phyloP scores from a whole-genome alignment of 2,329 filamentous ascomycete species.

The Bipolaris oryzae region DNA sequence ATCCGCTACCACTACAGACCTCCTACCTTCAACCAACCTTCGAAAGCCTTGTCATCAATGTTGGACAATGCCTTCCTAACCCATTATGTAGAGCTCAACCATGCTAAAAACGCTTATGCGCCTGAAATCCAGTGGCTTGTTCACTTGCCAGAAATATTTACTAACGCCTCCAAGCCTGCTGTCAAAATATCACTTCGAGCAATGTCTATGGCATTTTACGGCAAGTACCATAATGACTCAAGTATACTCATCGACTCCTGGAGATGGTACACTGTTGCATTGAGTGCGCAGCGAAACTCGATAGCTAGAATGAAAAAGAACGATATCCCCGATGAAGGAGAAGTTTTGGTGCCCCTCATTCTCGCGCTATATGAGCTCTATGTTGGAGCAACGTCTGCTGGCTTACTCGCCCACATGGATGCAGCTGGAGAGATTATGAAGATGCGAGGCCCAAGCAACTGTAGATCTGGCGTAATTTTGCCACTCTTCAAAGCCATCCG shows the following conservation, averaged over 20 bases:
- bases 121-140: slow-evolving; percentile 37
- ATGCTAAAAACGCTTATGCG: slow-evolving; percentile 21
- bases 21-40: slow-evolving; percentile 35
- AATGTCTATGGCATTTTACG: slow-evolving; percentile 43
- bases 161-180: slow-evolving; percentile 29
- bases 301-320: slow-evolving; percentile 22
- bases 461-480: slow-evolving; percentile 29
- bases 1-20: slow-evolving; percentile 34
- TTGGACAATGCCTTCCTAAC: slow-evolving; percentile 38
- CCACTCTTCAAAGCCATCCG: slow-evolving; percentile 40
- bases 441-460: slow-evolving; percentile 39
- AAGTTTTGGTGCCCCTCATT: slow-evolving; percentile 39
- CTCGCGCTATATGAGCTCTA: slow-evolving; percentile 41
- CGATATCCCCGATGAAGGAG: slow-evolving; percentile 36
- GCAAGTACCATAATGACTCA: slow-evolving; percentile 36
- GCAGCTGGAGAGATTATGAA: slow-evolving; percentile 39
- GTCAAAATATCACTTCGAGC: slow-evolving; percentile 40
- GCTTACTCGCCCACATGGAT: slow-evolving; percentile 38
- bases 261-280: slow-evolving; percentile 41
- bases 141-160: slow-evolving; percentile 28
- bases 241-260: slow-evolving; percentile 41
- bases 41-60: slow-evolving; percentile 28
- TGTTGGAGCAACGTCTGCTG: slow-evolving; percentile 35
- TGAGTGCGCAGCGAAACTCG: slow-evolving; percentile 33
- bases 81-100: slow-evolving; percentile 40